Conservation (phyloP, 345 rosid genomes). For the Hibiscus tridactylites region DNA sequence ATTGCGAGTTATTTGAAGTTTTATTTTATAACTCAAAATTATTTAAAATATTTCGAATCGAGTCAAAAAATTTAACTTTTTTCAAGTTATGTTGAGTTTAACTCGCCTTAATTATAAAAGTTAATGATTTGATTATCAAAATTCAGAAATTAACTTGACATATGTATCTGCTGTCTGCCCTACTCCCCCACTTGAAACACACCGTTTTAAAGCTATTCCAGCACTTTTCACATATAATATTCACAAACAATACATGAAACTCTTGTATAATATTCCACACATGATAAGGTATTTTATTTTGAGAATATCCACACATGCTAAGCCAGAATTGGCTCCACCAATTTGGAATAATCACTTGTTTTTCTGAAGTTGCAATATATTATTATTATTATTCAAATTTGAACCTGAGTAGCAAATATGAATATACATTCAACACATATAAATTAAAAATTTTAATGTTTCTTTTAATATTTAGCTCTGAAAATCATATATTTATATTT, state of each 20-base stretch:
- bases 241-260: background rate
- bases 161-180: background rate
- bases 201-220: background rate
- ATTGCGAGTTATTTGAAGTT: too few species aligned
- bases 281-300: slow-evolving; percentile 8
- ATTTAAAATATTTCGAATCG: too few species aligned
- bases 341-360: background rate
- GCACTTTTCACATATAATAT: background rate
- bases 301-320: slow-evolving; percentile 1
- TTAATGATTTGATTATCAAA: background rate
- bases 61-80: too few species aligned
- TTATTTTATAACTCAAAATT: too few species aligned
- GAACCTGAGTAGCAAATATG: background rate
- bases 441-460: background rate
- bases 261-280: background rate
- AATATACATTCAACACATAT: background rate
- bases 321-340: slow-evolving; percentile 6
- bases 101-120: too few species aligned
- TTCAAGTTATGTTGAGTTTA: too few species aligned
- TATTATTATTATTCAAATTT: background rate
- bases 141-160: background rate
- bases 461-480: too few species aligned
- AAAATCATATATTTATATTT: too few species aligned
- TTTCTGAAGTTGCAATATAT: background rate
- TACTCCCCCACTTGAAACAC: background rate